Conservation (phyloP, 1,284 basidiomycete genomes). For the Marasmius tenuissimus region DNA sequence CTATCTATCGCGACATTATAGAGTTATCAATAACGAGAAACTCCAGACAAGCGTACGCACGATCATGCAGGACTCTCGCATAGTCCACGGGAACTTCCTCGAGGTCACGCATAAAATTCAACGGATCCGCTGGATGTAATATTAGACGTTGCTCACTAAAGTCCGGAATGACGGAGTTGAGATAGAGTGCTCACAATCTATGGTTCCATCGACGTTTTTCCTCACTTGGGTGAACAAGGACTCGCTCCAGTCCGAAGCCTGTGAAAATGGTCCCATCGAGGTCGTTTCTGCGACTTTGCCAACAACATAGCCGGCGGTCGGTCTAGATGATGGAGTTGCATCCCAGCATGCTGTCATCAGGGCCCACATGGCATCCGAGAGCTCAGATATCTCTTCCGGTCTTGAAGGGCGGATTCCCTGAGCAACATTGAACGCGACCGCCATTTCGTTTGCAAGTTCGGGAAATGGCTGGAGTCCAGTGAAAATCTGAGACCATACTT, state of each 20-base stretch:
- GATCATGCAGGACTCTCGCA: too few relatives aligned
- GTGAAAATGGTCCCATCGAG: too few relatives aligned
- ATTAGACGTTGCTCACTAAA: too few relatives aligned
- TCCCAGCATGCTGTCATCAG: conserved; percentile 12
- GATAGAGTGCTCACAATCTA: too few relatives aligned
- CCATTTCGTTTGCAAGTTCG: conserved; percentile 8
- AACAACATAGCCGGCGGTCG: neutral
- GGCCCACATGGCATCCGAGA: conserved; percentile 9
- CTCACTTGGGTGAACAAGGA: neutral
- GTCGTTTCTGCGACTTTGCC: neutral
- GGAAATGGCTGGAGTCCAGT: conserved; percentile 17
- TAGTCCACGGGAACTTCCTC: too few relatives aligned
- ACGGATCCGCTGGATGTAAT: too few relatives aligned
- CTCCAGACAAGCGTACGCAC: too few relatives aligned
- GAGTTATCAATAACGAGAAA: too few relatives aligned
- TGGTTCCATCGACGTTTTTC: neutral
- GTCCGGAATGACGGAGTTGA: too few relatives aligned
- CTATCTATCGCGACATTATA: too few relatives aligned
- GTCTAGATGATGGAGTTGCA: conserved; percentile 3
- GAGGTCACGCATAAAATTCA: too few relatives aligned
- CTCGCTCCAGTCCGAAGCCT: neutral
- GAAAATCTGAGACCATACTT: conserved; percentile 8
- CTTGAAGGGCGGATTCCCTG: conserved; percentile 4
- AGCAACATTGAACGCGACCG: conserved; percentile 14
- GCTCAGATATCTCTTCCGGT: neutral